These are phyloP conservation scores for Mycena leptocephala DNA, from an alignment of 768 basidiomycete genomes.

Conservation along the genomic window DNA sequence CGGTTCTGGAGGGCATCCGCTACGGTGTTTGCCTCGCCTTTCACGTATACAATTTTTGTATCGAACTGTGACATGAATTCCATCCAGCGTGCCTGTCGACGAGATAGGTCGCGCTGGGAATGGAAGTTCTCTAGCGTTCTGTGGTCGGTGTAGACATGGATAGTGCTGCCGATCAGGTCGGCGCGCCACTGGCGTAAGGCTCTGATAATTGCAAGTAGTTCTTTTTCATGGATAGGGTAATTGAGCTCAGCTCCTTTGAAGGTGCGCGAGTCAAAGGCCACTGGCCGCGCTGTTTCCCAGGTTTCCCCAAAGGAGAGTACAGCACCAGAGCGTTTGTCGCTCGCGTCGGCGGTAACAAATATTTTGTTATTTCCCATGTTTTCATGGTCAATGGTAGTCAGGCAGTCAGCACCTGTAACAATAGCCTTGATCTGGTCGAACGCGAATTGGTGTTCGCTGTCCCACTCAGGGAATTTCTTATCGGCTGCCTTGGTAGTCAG, in stretches of 20 bases:
- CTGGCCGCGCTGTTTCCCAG: slow-evolving; percentile 47
- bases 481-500: slow-evolving; percentile 48
- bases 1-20: slow-evolving; percentile 47
- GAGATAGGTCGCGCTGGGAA: slow-evolving; percentile 44
- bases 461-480: slow-evolving; percentile 46
- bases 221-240: slow-evolving; percentile 42
- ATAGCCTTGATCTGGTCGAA: slow-evolving; percentile 48
- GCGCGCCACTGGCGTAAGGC: slow-evolving; percentile 40
- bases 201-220: slow-evolving; percentile 47
- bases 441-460: slow-evolving; percentile 34
- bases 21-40: slow-evolving; percentile 45
- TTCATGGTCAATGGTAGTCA: slow-evolving; percentile 50
- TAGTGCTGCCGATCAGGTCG: slow-evolving; percentile 25
- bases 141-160: slow-evolving; percentile 52
- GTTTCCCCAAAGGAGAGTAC: slow-evolving; percentile 44
- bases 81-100: slow-evolving; percentile 46
- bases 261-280: slow-evolving; percentile 44
- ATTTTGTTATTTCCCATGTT: slow-evolving; percentile 48
- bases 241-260: slow-evolving; percentile 42
- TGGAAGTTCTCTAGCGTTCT: slow-evolving; percentile 47
- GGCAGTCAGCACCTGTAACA: slow-evolving; percentile 37
- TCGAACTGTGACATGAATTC: slow-evolving; percentile 50
- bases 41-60: slow-evolving; percentile 46
- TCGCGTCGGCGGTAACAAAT: slow-evolving; percentile 49
- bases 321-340: slow-evolving; percentile 44